Conservation (phyloP, 192 early-diverging fungal genomes). For the Coemansia erecta region DNA sequence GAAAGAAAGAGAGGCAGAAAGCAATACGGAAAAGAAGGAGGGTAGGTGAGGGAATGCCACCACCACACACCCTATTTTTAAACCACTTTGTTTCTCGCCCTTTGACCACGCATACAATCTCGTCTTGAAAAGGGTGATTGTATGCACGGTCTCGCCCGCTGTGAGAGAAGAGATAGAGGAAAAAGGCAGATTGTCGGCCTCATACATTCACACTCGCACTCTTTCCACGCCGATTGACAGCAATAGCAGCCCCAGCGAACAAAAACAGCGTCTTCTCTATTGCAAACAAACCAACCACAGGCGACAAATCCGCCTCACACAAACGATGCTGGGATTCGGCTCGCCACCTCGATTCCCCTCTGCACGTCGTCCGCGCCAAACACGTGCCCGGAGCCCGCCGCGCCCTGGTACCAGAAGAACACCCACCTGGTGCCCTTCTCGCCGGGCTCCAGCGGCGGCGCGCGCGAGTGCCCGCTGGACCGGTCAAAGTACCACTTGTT, state of each 20-base stretch:
- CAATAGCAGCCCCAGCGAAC: no score
- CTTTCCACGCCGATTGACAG: no score
- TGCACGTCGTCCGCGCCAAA: slow-evolving; percentile 34
- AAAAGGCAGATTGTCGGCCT: no score
- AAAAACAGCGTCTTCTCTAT: not conserved
- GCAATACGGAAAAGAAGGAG: not conserved
- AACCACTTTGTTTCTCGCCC: not conserved
- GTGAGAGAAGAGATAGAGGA: no score
- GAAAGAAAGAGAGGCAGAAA: not conserved
- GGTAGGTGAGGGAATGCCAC: not conserved
- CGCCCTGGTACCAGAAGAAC: slow-evolving; percentile 72
- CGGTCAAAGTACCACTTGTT: slow-evolving; percentile 98
- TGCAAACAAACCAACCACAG: not conserved
- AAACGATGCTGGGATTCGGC: slow-evolving; percentile 61
- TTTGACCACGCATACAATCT: no score
- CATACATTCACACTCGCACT: no score
- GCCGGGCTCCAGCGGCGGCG: slow-evolving; percentile 26
- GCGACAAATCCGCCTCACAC: not conserved
- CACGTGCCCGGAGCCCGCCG: not conserved
- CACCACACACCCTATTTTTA: not conserved
- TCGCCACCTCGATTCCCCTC: slow-evolving; percentile 54
- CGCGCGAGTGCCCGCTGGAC: slow-evolving; percentile 69
- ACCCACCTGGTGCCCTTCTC: slow-evolving; percentile 70
- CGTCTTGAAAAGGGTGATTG: no score
- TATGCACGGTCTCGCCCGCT: no score